Evolutionary conservation across 345 rosid genomes (phyloP).

Genomic region (Erodium maritimum): DNA sequence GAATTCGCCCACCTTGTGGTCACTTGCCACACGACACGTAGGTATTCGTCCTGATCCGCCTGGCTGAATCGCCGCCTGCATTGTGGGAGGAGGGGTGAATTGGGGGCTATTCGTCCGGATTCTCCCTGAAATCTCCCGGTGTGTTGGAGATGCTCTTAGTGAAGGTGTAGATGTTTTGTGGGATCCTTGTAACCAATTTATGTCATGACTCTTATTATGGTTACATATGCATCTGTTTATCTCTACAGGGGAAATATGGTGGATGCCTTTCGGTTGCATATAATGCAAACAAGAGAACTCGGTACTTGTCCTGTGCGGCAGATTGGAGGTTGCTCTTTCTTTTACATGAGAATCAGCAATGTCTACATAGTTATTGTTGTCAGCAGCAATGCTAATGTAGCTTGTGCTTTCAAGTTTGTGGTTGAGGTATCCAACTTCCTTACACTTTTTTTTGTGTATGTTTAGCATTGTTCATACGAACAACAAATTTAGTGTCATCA

Average conservation of each 20-base stretch:
- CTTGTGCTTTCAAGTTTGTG: conserved; percentile 96
- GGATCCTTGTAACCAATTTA: too few relatives aligned
- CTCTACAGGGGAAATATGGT: conserved; percentile 82
- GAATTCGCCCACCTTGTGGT: too few relatives aligned
- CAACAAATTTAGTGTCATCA: not conserved
- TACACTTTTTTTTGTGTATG: not conserved
- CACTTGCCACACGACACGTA: too few relatives aligned
- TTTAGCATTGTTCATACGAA: not conserved
- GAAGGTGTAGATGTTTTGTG: not conserved
- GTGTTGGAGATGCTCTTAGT: not conserved
- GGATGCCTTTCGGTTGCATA: conserved; percentile 96
- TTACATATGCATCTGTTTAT: not conserved
- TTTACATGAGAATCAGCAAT: conserved; percentile 95
- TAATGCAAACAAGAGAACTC: conserved; percentile 96
- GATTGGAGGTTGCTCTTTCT: conserved; percentile 96
- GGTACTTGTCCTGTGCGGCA: conserved; percentile 96
- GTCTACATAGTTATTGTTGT: conserved; percentile 96
- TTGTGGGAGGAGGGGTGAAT: too few relatives aligned
- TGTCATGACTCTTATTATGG: too few relatives aligned
- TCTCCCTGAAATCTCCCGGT: too few relatives aligned
- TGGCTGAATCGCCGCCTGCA: too few relatives aligned
- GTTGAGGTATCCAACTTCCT: conserved; percentile 57
- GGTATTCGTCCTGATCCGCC: too few relatives aligned
- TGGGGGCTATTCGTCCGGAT: too few relatives aligned
- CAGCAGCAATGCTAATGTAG: conserved; percentile 98